phyloP scores from a whole-genome alignment of 805 yeast genomes.

The Candida coquimbonensis region DNA sequence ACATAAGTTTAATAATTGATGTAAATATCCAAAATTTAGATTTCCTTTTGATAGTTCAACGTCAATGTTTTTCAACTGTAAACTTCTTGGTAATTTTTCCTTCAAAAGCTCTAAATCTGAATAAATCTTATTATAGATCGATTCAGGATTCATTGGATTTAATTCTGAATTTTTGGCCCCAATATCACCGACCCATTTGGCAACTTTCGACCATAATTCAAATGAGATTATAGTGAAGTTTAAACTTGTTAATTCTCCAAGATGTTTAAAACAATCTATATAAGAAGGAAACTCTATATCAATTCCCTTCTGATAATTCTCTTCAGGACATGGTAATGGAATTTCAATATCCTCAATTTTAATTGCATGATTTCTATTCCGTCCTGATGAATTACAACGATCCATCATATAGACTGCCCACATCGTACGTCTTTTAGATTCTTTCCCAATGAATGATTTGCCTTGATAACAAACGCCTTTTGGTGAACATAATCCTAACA shows the following conservation, averaged over 20 bases:
- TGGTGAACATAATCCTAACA: constrained; percentile 26
- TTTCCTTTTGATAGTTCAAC: constrained; percentile 26
- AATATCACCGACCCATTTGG: constrained; percentile 33
- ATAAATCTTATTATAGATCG: constrained; percentile 24
- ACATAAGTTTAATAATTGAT: constrained; percentile 27
- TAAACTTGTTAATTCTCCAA: constrained; percentile 16
- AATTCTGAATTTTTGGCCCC: constrained; percentile 25
- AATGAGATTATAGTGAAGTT: constrained; percentile 28
- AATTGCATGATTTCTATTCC: constrained; percentile 28
- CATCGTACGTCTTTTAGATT: constrained; percentile 30
- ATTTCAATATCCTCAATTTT: constrained; percentile 28
- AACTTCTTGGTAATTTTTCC: constrained; percentile 22
- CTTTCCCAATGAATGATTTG: constrained; percentile 21
- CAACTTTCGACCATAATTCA: constrained; percentile 32
- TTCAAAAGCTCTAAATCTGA: constrained; percentile 21
- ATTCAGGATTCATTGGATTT: constrained; percentile 26
- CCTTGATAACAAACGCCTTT: constrained; percentile 16
- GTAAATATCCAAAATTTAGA: constrained; percentile 31
- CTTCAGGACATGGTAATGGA: constrained; percentile 28
- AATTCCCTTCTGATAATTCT: constrained; percentile 26
- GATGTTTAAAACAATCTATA: constrained; percentile 9
- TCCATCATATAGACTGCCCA: constrained; percentile 40
- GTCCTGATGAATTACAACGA: constrained; percentile 31
- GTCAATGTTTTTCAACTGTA: constrained; percentile 24
- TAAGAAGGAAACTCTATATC: constrained; percentile 9